Evolutionary conservation across 164 flowering plant genomes (phyloP).

Genomic region (Vitis rotundifolia): DNA sequence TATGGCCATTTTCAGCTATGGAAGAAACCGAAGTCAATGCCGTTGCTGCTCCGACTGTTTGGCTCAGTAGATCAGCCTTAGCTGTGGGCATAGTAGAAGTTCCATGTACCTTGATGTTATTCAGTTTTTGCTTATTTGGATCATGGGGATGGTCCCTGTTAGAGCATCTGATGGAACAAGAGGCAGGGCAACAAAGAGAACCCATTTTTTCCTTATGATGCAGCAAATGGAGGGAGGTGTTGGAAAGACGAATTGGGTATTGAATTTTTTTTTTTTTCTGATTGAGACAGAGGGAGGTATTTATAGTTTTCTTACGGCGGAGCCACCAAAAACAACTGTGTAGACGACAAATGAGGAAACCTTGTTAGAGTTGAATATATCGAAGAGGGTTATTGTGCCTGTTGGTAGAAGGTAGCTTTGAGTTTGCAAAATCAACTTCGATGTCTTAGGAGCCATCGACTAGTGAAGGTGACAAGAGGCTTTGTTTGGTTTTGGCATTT

Average conservation of each 20-base stretch:
- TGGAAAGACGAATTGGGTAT: slow-evolving; percentile 8
- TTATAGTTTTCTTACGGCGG: slow-evolving; percentile 10
- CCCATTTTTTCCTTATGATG: slow-evolving; percentile 17
- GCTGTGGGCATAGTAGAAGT: slow-evolving; percentile 9
- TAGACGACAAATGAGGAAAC: slow-evolving; percentile 3
- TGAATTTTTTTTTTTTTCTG: neutral
- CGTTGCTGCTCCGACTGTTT: slow-evolving; percentile 22
- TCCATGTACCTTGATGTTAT: slow-evolving; percentile 31
- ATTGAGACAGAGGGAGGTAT: neutral
- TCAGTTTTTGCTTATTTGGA: slow-evolving; percentile 25
- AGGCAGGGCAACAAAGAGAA: slow-evolving; percentile 10
- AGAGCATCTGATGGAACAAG: slow-evolving; percentile 12
- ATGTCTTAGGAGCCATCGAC: slow-evolving; percentile 4
- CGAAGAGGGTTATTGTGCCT: slow-evolving; percentile 3
- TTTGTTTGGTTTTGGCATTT: too few relatives aligned
- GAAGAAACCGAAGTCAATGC: slow-evolving; percentile 15
- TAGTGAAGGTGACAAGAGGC: neutral
- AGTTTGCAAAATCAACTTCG: neutral
- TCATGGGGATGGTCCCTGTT: slow-evolving; percentile 21
- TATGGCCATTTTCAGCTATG: slow-evolving; percentile 13
- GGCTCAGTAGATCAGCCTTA: slow-evolving; percentile 24
- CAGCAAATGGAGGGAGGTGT: neutral
- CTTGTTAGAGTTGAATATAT: slow-evolving; percentile 4
- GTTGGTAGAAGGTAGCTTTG: neutral
- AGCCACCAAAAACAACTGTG: neutral